Base-by-base conservation (phyloP, 1,139 yeast species). In the Geotrichum phurueaensis region DNA sequence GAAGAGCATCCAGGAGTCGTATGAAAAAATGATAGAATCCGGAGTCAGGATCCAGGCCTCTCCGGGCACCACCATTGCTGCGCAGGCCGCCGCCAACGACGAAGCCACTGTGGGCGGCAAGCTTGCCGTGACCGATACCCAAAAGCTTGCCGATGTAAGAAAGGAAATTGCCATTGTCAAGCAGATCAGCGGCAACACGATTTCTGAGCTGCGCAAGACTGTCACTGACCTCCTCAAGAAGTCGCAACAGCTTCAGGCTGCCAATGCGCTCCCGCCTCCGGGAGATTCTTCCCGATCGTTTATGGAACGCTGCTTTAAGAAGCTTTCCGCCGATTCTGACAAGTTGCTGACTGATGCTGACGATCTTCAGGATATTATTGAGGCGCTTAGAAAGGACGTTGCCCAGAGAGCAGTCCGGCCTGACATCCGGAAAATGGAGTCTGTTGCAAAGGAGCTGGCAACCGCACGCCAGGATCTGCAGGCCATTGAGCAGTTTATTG, bases 321-420 rank as follows among this genome's bases (percentile, higher is more conserved):
- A 84, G 67, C 79, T 94, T 27, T 87, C 96, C 1, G 84, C 82
- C 57, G 92, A 89, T 27, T 86, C 96, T 7, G 97, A 90, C 70
- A 70, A 73, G 1, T 75, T 94, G 25, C 78, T 95, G 53, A 86
- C 95, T 0, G 83, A 81, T 65, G 96, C 92, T 2, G 99, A 95
- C 71, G 97, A 91, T 68, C 77, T 95, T 47, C 97, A 92, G 71
- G 99, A 95, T 73, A 73, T 89, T 6, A 89, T 95, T 74, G 99
- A 95, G 70, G 91, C 91, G 0, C 77, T 94, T 62, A 80, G 97
- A 63, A 86, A 90, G 66, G 99, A 92, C 74, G 97, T 94, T 13
- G 96, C 96, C 0, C 89, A 86, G 64, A 81, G 97, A 65, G 97
- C 97, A 22, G 95, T 91, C 0, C 82, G 92, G 54, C 92, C 96